Conservation (phyloP, 495 filamentous ascomycete species). For the Cercophora sp. region DNA sequence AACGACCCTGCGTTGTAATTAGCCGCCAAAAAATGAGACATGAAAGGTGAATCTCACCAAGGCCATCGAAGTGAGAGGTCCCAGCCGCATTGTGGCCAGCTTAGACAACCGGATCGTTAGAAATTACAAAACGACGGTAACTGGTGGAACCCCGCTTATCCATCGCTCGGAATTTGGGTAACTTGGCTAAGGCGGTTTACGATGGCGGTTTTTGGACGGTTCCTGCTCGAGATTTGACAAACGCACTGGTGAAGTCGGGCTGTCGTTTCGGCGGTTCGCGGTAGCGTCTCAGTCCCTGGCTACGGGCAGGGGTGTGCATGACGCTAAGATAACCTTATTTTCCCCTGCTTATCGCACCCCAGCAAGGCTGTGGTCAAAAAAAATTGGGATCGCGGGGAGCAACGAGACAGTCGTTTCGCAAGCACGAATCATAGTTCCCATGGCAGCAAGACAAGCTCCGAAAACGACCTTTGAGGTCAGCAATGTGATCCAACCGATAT, state of each 20-base stretch:
- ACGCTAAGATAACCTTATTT: slow-evolving; percentile 42
- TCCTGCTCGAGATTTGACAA: background rate
- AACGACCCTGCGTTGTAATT: slow-evolving; percentile 69
- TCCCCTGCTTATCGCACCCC: slow-evolving; percentile 24
- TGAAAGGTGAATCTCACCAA: slow-evolving; percentile 43
- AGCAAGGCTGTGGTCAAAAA: slow-evolving; percentile 7
- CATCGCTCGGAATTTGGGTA: too few species aligned
- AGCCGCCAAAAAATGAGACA: too few species aligned
- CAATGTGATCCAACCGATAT: slow-evolving; percentile 84
- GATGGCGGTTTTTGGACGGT: too few species aligned
- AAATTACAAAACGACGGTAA: too few species aligned
- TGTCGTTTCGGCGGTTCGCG: too few species aligned
- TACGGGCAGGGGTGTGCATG: slow-evolving; percentile 1
- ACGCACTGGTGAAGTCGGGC: too few species aligned
- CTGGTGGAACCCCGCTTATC: too few species aligned
- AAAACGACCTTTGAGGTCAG: slow-evolving; percentile 84
- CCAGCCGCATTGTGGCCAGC: too few species aligned
- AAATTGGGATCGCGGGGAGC: slow-evolving; percentile 7
- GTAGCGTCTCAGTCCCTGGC: too few species aligned
- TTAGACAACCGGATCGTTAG: too few species aligned
- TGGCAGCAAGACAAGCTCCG: slow-evolving; percentile 48
- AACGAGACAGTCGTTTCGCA: slow-evolving; percentile 1
- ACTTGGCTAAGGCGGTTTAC: too few species aligned
- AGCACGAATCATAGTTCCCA: slow-evolving; percentile 15
- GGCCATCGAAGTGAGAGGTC: slow-evolving; percentile 48